Base-by-base conservation (phyloP, 768 basidiomycete species). In the Auricularia sp. region DNA sequence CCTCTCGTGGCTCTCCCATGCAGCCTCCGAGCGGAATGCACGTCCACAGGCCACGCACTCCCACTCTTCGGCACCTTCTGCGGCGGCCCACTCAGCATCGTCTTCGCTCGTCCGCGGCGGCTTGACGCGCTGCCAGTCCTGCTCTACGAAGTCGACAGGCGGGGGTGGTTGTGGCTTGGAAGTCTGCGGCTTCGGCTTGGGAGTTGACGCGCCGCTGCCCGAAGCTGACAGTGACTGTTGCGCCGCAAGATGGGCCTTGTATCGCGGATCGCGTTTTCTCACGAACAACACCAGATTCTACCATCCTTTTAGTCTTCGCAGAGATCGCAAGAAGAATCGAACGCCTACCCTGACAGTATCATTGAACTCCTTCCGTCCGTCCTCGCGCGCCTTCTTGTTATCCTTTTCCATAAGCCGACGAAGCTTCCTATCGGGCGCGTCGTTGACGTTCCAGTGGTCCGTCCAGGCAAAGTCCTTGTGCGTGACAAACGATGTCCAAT, bases 41-140 rank as follows among this genome's bases (percentile, higher is more conserved):
- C 97, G 98, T 35, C 83, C 80, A 70, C 97, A 99, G 7, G 87
- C 95, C n/a, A 98, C 87, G 70, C 97, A 99, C 72, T 96, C 94
- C 87, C 89, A 93, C 71, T 90, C 90, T 69, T 93, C 90, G 65
- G 87, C 83, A 5, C 84, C 86, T 71, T 88, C 89, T 2, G 82
- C 88, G 7, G 80, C 80, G 3, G 85, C 86, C 87, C 88, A 91
- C 66, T 91, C 87, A 3, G 88, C 77, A 69, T 91, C 91, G 66
- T 84, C 71, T 34, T 76, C 73, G 23, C 70, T 63, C 63, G 62
- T 72, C 59, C 66, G 72, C 63, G 83, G 77, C 21, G n/a, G 61
- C 35, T 64, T 67, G 3, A 87, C 75, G 68, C 83, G 85, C 73
- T 98, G 93, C 96, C 96, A 98, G 21, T 87, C 87, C 73, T 97